phyloP scores from a whole-genome alignment of 768 basidiomycete genomes.

The Roridomyces roridus region DNA sequence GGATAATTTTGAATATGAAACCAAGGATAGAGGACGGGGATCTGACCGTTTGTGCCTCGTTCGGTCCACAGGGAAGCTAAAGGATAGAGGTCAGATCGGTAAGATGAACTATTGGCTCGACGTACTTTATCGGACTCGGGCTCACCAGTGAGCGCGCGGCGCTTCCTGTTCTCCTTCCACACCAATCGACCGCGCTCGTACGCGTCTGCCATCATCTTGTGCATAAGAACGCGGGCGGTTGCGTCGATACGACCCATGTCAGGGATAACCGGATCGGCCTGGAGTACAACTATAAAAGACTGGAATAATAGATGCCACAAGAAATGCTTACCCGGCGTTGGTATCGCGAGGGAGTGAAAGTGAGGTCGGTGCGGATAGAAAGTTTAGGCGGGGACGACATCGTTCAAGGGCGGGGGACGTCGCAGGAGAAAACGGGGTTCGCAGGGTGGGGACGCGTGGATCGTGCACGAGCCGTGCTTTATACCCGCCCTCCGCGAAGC shows the following conservation, averaged over 20 bases:
- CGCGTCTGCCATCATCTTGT: conserved; percentile 23
- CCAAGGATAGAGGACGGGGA: neutral
- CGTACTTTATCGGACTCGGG: conserved; percentile 5
- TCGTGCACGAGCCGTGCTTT: too few species aligned
- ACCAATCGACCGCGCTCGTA: conserved; percentile 14
- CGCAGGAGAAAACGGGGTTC: too few species aligned
- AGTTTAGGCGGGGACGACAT: too few species aligned
- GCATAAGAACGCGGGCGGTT: conserved; percentile 12
- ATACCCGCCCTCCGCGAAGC: too few species aligned
- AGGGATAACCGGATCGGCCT: conserved; percentile 6
- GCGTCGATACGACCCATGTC: conserved; percentile 18
- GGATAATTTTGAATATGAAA: neutral
- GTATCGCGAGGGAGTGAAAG: too few species aligned
- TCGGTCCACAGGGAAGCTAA: conserved; percentile 14
- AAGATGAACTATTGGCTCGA: neutral
- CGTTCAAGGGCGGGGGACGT: too few species aligned
- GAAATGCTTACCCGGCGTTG: too few species aligned
- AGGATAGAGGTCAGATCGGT: neutral
- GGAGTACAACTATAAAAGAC: too few species aligned
- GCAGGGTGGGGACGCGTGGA: too few species aligned
- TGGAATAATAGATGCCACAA: too few species aligned
- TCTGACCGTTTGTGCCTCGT: conserved; percentile 11
- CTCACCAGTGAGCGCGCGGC: conserved; percentile 9
- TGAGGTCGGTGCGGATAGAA: too few species aligned
- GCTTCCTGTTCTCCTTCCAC: conserved; percentile 17